Evolutionary conservation across 352 stramenopile genomes (phyloP), one percentile per base, ranked within the genome.

Genomic region (Halophytophthora polymorphica): DNA sequence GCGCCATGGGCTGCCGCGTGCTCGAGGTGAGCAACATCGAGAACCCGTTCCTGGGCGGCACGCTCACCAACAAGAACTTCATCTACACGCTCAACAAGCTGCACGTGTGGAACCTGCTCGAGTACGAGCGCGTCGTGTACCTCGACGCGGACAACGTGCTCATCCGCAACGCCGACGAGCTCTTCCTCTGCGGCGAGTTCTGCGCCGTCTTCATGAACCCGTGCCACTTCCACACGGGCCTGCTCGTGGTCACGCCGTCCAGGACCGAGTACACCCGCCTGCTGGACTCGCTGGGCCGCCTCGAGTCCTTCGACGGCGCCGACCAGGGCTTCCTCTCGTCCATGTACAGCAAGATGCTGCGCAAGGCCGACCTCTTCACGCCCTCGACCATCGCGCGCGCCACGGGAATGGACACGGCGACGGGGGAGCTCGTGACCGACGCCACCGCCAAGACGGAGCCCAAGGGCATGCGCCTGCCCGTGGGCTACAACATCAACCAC

Each of bases 11-110:
- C 41, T 94, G 83, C 56, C 76, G 82, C 48, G 79, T 96, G 17
- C 51, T 91, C 33, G 83, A 94, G 57, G 85, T 96, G 25, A 80
- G 66, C 28, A 93, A 96, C 61, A 94, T 96, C 40, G 69, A 90
- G 40, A 96, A 96, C 52, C 86, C 86, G 35, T 96, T 90, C 43
- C 48, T 90, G 0, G 75, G 80, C 19, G 67, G 80, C 21, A 91
- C 81, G 36, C 66, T 91, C 2, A 61, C 53, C 43, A 96, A 96
- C 74, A 90, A 92, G 59, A 77, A 82, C 64, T 96, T 96, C 51
- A 92, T 93, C 66, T 94, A 86, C 76, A 96, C 83, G 50, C 71
- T 96, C 50, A 96, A 96, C 70, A 95, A 95, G 58, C 71, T 95
- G 31, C 84, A 92, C 61, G 83, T 96, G 34, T 96, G 86, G 81